Conservation (phyloP, 2,329 filamentous ascomycete species). For the Verticillium alfalfae region DNA sequence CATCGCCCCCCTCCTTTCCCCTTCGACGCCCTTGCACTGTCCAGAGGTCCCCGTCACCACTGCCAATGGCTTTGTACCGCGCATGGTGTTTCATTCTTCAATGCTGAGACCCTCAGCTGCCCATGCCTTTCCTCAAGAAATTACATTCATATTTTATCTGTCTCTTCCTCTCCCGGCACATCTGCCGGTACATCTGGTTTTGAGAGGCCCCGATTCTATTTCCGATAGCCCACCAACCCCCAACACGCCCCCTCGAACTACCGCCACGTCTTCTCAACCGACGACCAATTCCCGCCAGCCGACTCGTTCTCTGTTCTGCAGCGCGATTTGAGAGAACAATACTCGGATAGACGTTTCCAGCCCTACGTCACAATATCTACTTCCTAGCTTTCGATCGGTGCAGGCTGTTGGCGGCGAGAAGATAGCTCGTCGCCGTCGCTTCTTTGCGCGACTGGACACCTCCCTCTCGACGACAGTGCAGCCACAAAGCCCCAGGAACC, state of each 20-base stretch:
- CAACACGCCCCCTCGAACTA: neutral
- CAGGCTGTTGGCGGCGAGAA: neutral
- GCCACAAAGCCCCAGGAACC: neutral
- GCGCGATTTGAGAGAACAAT: neutral
- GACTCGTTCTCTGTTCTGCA: neutral
- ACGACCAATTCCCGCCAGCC: neutral
- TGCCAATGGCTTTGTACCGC: neutral
- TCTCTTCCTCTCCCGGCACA: neutral
- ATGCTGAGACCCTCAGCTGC: neutral
- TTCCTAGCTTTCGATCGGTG: neutral
- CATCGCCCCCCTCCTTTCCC: neutral
- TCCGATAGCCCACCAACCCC: neutral
- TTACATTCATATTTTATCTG: neutral
- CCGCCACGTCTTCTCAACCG: neutral
- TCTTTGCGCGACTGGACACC: neutral
- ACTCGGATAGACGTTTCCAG: neutral
- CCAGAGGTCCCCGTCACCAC: neutral
- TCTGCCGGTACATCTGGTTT: neutral
- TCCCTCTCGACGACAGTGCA: neutral
- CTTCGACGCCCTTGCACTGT: neutral
- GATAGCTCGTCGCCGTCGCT: neutral
- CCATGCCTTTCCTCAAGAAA: neutral
- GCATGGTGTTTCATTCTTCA: constrained; percentile 1
- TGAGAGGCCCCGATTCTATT: neutral
- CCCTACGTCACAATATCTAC: neutral